Evolutionary conservation across 2,329 filamentous ascomycete genomes (phyloP), one percentile per base, ranked within the genome.

Genomic region (Epichloe coenophiala): DNA sequence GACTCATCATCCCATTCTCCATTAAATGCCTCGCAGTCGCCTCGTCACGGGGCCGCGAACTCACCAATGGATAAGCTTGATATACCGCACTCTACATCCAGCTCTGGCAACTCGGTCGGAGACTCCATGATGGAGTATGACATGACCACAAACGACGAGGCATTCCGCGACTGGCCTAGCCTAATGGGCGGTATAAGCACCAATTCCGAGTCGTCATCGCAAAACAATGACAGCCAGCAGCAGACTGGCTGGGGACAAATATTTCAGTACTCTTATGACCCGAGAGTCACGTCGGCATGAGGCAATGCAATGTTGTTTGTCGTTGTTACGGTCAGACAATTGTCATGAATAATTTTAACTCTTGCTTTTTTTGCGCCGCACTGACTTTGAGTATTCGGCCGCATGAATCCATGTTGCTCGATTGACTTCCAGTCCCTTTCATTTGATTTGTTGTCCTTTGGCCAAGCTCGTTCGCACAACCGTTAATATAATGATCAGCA

Each of bases 101-200:
- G 56, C 45, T 60, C 61, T 17, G 54, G 48, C 13, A 54, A 58
- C 12, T 59, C 57, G 11, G 47, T 53, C 11, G 55, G 54, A 19
- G 64, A 66, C 31, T 57, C 59, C 9, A 62, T 68, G 57, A 71
- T 72, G 67, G 69, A 71, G 43, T 71, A 71, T 56, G 68, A 72
- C 15, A 13, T 51, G 36, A 41, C 39, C 41, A 23, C 46, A 3
- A 60, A 62, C 3, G 60, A 63, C 7, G 61, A 68, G 35, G 60
- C 66, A 9, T 70, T 71, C 43, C 65, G 70, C 2, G 68, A 70
- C 52, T 72, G 69, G 69, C 68, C 68, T 50, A 66, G 61, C 50
- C 62, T 71, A 33, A 57, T 62, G 23, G 63, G 64, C 21, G 58
- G 64, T 21, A 61, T 68, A 19, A 58, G 67, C 19, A 63, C 66